Base-by-base conservation (phyloP, 2,329 filamentous ascomycete genomes). In the Elsinoe fawcettii region DNA sequence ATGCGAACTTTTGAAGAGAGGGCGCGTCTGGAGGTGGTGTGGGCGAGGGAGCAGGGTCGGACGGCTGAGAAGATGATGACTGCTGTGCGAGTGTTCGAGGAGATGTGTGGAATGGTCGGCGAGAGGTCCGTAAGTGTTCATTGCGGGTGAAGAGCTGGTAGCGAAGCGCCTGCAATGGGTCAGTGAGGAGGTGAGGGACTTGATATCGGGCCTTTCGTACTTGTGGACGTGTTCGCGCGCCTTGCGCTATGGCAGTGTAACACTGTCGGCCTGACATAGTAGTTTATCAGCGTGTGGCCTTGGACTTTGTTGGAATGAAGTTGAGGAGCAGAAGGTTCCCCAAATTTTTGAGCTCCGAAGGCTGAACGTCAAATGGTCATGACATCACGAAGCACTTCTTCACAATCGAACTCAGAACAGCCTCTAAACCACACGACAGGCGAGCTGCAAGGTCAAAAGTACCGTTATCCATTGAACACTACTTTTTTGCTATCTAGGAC, bases 1-100 rank as follows among this genome's bases (percentile, higher is more conserved):
- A 54, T 14, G 63, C 61, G 49, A 63, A 53, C 36, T 60, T 62
- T 46, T 60, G 46, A 36, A 58, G 23, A 5, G 54, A 34, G n/a
- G 54, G 41, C 20, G 54, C 30, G 43, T 56, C 54, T 16, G 54
- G 30, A 8, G 39, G 43, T 20, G 53, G 39, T 8, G 37, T 32
- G 37, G 36, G 20, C n/a, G 20, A 23, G 20, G 39, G 53, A 3
- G 53, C 30, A 20, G 54, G 54, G 27, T 56, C 41, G 14, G 39
- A 30, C 25, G 41, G 27, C 18, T 18, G 16, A 20, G 54, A n/a
- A 20, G 41, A 46, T 2, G 34, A 37, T 18, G 41, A 27, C 12
- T 46, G 30, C 8, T 47, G 14, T n/a, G 54, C 54, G 9, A 37
- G 25, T 2, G 54, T n/a, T 22, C 25, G 54, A 34, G 54, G 27